These are phyloP conservation scores for Ilex asprella DNA, from an alignment of 257 asterid genomes.

Conservation along the genomic window DNA sequence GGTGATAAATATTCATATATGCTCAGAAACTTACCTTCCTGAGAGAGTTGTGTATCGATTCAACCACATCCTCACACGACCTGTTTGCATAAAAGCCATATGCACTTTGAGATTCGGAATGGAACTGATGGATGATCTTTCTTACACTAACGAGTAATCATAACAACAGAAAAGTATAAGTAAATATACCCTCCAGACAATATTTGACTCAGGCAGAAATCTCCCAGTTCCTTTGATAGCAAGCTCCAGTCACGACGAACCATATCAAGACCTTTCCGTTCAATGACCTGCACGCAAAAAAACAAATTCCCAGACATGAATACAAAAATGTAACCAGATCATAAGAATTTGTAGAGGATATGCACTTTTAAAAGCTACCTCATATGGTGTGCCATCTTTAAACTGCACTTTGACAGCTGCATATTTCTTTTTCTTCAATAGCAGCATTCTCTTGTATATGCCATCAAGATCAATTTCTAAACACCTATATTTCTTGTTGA, in stretches of 20 bases:
- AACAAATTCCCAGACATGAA: constrained; percentile 12
- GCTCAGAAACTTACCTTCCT: constrained; percentile 49
- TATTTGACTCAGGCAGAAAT: constrained; percentile 87
- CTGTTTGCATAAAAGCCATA: constrained; percentile 38
- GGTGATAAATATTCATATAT: constrained; percentile 10
- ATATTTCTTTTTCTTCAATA: constrained; percentile 96
- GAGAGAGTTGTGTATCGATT: constrained; percentile 79
- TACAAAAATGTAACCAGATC: constrained; percentile 4
- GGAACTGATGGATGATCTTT: constrained; percentile 3
- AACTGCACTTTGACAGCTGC: constrained; percentile 90
- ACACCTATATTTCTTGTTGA: constrained; percentile 88
- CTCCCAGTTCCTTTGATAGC: constrained; percentile 91
- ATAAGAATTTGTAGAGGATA: neutral
- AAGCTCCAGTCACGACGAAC: constrained; percentile 99
- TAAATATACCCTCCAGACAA: constrained; percentile 77
- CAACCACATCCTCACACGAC: constrained; percentile 90
- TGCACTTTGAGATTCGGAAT: constrained; percentile 11
- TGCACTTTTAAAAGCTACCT: constrained; percentile 43
- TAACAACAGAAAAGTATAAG: constrained; percentile 6
- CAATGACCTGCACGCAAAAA: constrained; percentile 53
- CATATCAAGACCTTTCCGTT: constrained; percentile 97
- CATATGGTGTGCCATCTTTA: constrained; percentile 63
- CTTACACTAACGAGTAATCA: constrained; percentile 1
- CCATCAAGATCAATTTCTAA: constrained; percentile 99
- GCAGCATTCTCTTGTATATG: constrained; percentile 89